These are phyloP conservation scores for Apiotrichum brassicae DNA, from an alignment of 1,284 basidiomycete genomes.

Conservation along the genomic window DNA sequence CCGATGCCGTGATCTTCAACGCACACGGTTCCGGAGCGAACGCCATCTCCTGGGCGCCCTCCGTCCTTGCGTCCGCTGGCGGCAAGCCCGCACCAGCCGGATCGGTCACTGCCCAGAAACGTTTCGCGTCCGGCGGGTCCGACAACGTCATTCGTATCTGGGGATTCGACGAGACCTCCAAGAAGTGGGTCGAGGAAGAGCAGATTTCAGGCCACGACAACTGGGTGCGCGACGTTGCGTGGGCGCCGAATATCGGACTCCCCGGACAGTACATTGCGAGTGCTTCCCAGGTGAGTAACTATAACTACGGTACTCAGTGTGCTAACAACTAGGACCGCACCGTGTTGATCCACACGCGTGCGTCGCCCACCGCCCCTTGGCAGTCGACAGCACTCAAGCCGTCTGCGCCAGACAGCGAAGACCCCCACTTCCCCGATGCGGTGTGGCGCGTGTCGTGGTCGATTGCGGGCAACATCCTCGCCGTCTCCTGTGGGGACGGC, in stretches of 20 bases:
- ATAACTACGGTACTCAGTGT: no score
- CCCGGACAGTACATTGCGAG: conserved; percentile 92
- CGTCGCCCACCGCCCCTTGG: conserved; percentile 72
- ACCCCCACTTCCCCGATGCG: conserved; percentile 82
- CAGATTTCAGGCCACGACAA: conserved; percentile 83
- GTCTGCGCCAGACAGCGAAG: conserved; percentile 46
- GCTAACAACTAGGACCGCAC: conserved; percentile 67
- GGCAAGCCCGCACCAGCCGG: conserved; percentile 2
- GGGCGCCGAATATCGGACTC: conserved; percentile 94
- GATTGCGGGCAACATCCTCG: conserved; percentile 89
- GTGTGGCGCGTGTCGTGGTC: conserved; percentile 99
- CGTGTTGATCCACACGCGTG: conserved; percentile 91
- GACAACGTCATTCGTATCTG: conserved; percentile 95
- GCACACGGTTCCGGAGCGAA: conserved; percentile 96
- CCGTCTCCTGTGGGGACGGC: conserved; percentile 95
- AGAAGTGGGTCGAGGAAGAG: conserved; percentile 83
- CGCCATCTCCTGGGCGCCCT: conserved; percentile 95
- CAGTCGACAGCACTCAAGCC: conserved; percentile 79
- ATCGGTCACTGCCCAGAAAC: conserved; percentile 51
- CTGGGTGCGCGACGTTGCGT: conserved; percentile 97
- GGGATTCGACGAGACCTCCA: conserved; percentile 55
- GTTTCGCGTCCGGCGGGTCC: conserved; percentile 91
- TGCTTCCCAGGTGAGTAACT: conserved; percentile 67
- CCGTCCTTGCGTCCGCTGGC: conserved; percentile 51
- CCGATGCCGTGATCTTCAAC: conserved; percentile 90